Evolutionary conservation across 73 alveolate genomes (phyloP).

Genomic region (Paramecium sexaurelia): DNA sequence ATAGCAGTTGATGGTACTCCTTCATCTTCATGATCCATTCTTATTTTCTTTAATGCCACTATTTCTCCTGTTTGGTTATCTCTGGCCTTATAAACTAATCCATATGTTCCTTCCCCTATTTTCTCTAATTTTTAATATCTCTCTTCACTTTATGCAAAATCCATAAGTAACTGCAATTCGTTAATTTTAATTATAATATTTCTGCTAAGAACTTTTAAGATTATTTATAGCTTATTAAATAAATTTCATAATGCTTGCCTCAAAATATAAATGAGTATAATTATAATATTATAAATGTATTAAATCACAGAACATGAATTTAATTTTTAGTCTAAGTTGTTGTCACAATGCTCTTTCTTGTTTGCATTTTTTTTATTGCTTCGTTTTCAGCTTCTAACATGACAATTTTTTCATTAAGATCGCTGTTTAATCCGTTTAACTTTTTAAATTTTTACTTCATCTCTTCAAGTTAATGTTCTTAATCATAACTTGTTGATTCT

Average conservation of each 20-base stretch:
- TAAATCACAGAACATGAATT: neutral
- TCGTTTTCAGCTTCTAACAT: conserved; percentile 5
- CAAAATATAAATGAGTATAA: neutral
- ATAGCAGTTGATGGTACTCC: conserved; percentile 97
- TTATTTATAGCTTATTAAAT: neutral
- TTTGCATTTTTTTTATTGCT: neutral
- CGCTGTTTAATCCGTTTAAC: neutral
- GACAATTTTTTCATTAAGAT: neutral
- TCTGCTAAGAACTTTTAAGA: too few species aligned
- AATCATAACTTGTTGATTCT: conserved; percentile 17
- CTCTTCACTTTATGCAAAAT: conserved; percentile 64
- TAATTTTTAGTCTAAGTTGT: neutral
- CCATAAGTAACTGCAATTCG: neutral
- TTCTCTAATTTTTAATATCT: conserved; percentile 90
- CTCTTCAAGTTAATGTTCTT: neutral
- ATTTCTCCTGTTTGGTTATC: conserved; percentile 85
- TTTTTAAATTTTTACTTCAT: neutral
- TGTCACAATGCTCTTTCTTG: neutral
- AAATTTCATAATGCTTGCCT: neutral
- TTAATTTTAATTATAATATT: conserved; percentile 9
- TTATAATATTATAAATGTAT: neutral
- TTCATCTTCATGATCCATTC: conserved; percentile 96
- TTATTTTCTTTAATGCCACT: conserved; percentile 93
- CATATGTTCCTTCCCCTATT: conserved; percentile 97
- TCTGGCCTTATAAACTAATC: conserved; percentile 92